phyloP scores from a whole-genome alignment of 257 asterid genomes.

The Solanum peruvianum region DNA sequence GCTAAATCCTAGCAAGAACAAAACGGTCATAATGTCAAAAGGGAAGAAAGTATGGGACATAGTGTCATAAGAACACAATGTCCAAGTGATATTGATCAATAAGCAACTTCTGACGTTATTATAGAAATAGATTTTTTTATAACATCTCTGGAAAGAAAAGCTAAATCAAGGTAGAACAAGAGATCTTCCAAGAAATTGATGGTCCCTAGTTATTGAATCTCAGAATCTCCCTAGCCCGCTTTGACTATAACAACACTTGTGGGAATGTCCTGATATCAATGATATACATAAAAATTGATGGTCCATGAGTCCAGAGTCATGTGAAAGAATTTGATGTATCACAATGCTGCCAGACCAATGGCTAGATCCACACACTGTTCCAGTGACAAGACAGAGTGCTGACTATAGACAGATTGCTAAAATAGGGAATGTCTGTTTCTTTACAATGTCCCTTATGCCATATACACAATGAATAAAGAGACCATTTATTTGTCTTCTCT shows the following conservation, averaged over 20 bases:
- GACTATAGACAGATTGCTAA: not conserved
- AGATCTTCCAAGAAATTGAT: not conserved
- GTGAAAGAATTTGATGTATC: not conserved
- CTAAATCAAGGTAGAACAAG: not conserved
- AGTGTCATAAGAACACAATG: not conserved
- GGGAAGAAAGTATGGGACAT: not conserved
- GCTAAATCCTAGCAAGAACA: not conserved
- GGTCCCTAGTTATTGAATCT: not conserved
- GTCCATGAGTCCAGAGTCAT: not conserved
- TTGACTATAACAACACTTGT: not conserved
- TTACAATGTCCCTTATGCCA: not conserved
- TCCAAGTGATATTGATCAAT: not conserved
- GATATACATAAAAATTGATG: not conserved
- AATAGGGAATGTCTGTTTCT: not conserved
- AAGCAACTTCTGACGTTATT: not conserved
- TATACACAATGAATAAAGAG: not conserved
- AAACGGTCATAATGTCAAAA: not conserved
- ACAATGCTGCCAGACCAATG: not conserved
- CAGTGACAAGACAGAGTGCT: not conserved
- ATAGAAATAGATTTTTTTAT: not conserved
- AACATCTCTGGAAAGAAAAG: not conserved
- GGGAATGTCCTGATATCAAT: not conserved
- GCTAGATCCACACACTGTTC: not conserved
- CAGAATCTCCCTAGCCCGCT: not conserved
- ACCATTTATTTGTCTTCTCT: not conserved